Base-by-base conservation (phyloP, 768 basidiomycete genomes). In the Leccinellum rugosiceps region DNA sequence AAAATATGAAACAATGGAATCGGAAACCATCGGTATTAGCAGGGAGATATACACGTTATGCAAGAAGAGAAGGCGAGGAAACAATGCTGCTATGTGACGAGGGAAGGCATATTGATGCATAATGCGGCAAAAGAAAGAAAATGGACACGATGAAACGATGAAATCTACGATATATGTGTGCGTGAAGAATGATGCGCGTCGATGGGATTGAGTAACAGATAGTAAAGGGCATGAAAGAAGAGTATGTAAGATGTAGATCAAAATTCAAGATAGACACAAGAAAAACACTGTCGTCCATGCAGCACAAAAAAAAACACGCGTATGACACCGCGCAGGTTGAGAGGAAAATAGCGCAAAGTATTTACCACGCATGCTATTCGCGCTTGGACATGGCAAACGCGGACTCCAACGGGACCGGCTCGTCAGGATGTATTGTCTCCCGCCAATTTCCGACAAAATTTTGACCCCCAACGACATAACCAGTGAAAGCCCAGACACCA, bases 401-500 rank as follows among this genome's bases (percentile, higher is more conserved):
- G 30, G 84, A 80, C 66, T 90, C 88, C 69, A 82, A 83, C 11
- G 77, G 76, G 0, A 80, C 56, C 66, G 75, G 53, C 66, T 68
- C 38, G 78, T 79, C 63, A 28, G 64, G 58, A 31, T 72, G 64
- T 1, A 46, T 0, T 2, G 75, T 74, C 47, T 70, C 70, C 30
- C 89, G 77, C 90, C 89, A 90, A 56, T 83, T 85, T 5, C 90
- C 90, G 15, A 88, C 86, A 58, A 90, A 81, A 56, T 80, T 87
- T 56, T 80, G 72, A 9, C 80, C 81, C 0, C 83, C 87, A 6
- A 86, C 79, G 48, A 92, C 60, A 66, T 90, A 91, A 6, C 90
- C 90, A 31, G 83, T 87, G 62, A 90, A 85, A 43, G 90, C 77
- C 64, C 72, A 74, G 14, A 51, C 7, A 53, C 70, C 69, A 1